Evolutionary conservation across 2,329 filamentous ascomycete species (phyloP), one percentile per base, ranked within the genome.

Genomic region (Fusarium xylarioides): DNA sequence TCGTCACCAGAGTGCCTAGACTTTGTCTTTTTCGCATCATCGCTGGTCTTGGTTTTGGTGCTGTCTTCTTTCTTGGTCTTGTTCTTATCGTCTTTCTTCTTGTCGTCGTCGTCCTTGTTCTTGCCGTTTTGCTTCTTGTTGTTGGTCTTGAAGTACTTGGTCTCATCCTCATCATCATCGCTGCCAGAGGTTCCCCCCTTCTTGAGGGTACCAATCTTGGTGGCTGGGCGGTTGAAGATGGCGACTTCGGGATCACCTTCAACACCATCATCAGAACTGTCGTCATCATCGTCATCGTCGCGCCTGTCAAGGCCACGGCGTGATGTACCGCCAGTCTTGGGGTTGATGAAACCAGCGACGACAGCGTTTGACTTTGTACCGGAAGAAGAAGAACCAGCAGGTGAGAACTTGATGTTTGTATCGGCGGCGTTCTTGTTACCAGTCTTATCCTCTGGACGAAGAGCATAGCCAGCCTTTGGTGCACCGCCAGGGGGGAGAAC

Each of bases 111-210:
- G 7, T 47, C 18, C n/a, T 40, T n/a, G 26, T 44, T 49, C 14
- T 63, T 63, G 32, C 50, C 64, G 16, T 52, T 60, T 7, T 67
- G 62, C 32, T 68, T 68, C 49, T 68, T 68, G 18, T 34, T 44
- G 32, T 47, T 50, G 1, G 37, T 11, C 47, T 68, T 68, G 35
- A 68, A 23, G 19, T 26, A 49, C 38, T 68, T 68, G 4, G 16
- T 34, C 4, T 61, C 38, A 23, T 46, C 32, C 2, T 58, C 19
- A 9, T 23, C 53, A 8, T 37, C 37, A 18, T 50, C 28, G 30
- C 4, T 52, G 4, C 21, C 38, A 11, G 26, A 32, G 26, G 26
- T 32, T 15, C 61, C 49, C 19, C 26, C 34, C 26, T 67, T 32
- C 42, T 68, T 68, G 4, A 38, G 21, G 5, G 64, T 55, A 2